Evolutionary conservation across 2,329 filamentous ascomycete species (phyloP).

Genomic region (Zelopaecilomyces penicillatus): DNA sequence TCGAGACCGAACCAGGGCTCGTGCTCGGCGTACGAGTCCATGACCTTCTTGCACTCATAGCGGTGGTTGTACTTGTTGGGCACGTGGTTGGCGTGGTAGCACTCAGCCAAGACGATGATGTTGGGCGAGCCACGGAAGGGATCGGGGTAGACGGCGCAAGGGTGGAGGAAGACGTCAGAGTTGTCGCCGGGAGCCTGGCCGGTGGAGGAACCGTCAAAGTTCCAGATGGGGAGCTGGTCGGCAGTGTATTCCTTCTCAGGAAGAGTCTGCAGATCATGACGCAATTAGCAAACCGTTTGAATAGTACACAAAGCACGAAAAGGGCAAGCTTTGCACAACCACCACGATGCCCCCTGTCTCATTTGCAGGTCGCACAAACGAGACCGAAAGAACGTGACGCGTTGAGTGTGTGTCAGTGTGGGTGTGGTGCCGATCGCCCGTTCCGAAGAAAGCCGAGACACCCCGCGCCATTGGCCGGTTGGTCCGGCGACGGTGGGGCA

Average conservation of each 20-base stretch:
- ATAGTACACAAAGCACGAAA: no score
- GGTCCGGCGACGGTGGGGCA: no score
- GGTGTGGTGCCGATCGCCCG: no score
- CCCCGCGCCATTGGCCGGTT: no score
- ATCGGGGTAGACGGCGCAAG: constrained; percentile 80
- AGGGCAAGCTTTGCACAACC: no score
- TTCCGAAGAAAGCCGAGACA: no score
- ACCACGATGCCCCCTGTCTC: no score
- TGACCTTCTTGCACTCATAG: constrained; percentile 80
- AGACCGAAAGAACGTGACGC: no score
- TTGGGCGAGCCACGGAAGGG: constrained; percentile 86
- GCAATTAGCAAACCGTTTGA: background rate
- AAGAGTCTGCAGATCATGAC: constrained; percentile 34
- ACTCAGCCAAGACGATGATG: constrained; percentile 89
- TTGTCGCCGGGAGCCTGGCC: constrained; percentile 89
- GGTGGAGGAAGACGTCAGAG: constrained; percentile 94
- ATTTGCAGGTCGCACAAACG: no score
- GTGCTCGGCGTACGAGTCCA: constrained; percentile 75
- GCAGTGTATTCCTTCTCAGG: constrained; percentile 41
- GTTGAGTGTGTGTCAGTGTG: no score
- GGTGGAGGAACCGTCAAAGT: constrained; percentile 73
- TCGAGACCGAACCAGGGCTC: constrained; percentile 97
- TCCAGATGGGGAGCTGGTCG: constrained; percentile 46
- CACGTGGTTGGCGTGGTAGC: constrained; percentile 85
- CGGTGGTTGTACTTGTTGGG: constrained; percentile 99